Base-by-base conservation (phyloP, 163 green algal genomes). In the Scenedesmus sp. region DNA sequence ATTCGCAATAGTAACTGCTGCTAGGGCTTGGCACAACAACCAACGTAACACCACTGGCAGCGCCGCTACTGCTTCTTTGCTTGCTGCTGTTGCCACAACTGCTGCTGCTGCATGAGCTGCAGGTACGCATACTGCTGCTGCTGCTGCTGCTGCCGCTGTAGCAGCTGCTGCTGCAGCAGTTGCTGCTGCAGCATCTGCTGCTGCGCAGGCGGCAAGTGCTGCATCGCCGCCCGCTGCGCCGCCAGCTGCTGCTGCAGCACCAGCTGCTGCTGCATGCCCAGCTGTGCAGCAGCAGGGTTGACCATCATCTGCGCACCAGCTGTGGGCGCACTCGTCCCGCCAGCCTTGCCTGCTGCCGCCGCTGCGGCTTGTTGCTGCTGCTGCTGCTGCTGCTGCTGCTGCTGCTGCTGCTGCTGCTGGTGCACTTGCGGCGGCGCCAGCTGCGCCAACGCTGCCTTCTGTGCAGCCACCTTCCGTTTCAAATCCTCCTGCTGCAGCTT, bases 401-500 rank as follows among this genome's bases (percentile, higher is more conserved):
- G n/a, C n/a, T n/a, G n/a, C n/a, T 62, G 34, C 60, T 73, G 64
- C 88, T 88, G 52, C 77, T 18, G 52, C 73, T 81, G 87, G n/a
- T 10, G 74, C 26, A 46, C 15, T 56, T 34, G 12, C 9, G 81
- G 55, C n/a, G 26, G 4, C 13, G 26, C 6, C 1, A 91, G 26
- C 74, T 62, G 59, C 57, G 82, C 13, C 46, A 92, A 20, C 18
- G 23, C 88, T 16, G 81, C 88, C 46, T 81, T 87, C 46, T 92
- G 64, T 26, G 57, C 82, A 16, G 81, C 81, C 0, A 88, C 16
- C 64, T 88, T 77, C 10, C 66, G 64, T 46, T 66, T 81, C 62
- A 89, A n/a, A 34, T 92, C 81, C 64, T 92, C 66, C 64, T 92
- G 81, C 62, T 88, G 62, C 23, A 92, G 81, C 66, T 92, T 88